Base-by-base conservation (phyloP, 75 land plant genomes). In the Picea glauca region DNA sequence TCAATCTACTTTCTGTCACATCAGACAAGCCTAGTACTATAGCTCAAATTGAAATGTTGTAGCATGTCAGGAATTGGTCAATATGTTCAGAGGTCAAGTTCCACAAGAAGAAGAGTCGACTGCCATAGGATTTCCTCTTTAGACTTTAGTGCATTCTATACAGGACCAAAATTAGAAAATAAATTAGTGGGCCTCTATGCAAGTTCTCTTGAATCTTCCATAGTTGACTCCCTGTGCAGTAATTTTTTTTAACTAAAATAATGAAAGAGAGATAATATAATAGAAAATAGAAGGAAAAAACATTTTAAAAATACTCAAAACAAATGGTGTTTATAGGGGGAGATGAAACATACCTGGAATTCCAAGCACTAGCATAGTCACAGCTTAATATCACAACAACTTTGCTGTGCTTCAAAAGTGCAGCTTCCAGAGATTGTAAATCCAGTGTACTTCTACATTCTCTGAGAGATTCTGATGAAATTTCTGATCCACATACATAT, bases 361-460 rank as follows among this genome's bases (percentile, higher is more conserved):
- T 89, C 91, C 91, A 89, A 68, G 86, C 91, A 65, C 74, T 86
- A 58, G 72, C 74, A 77, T 78, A 80, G 81, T 89, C 86, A 46
- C 72, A 83, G 35, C 78, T 86, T 62, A 86, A 64, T 66, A 89
- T 33, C 21, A 89, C 61, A 61, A 89, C 62, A 30, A 86, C 88
- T 63, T 82, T 79, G 30, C 86, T 88, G 80, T 84, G 88, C 60
- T 73, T 88, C 87, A 90, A 78, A 1, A 93, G 66, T 15, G 86
- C 80, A 65, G 18, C 74, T 81, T 85, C 87, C 18, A 73, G 2
- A 60, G 54, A 13, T 7, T 59, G 32, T 50, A 67, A 9, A 78
- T 62, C 62, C 50, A 68, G 3, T 20, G 50, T 17, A 38, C 40
- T 40, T 13, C 72, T 68, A 33, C 17, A 5, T 6, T 68, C 50